Conservation (phyloP, 805 yeast genomes). For the Candida fluviatilis region DNA sequence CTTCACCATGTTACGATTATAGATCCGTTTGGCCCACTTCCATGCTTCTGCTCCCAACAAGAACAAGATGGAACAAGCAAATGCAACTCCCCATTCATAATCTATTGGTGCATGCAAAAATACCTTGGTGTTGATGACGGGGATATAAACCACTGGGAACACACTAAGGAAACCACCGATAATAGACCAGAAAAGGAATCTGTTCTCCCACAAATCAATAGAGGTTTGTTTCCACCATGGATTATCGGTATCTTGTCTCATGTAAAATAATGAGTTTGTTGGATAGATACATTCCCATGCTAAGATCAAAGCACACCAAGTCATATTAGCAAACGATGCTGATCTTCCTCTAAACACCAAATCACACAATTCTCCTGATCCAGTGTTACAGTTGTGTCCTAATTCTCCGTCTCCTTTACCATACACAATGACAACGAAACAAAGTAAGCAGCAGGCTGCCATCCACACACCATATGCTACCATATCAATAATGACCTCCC, state of each 20-base stretch:
- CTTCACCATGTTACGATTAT: conserved; percentile 15
- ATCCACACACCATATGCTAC: conserved; percentile 37
- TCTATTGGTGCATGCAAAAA: conserved; percentile 36
- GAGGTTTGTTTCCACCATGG: conserved; percentile 36
- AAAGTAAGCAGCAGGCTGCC: conserved; percentile 38
- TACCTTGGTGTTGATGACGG: conserved; percentile 37
- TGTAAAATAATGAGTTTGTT: conserved; percentile 27
- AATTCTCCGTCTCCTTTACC: conserved; percentile 37
- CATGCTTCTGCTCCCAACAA: conserved; percentile 33
- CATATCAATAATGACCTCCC: conserved; percentile 40
- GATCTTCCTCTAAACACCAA: conserved; percentile 37
- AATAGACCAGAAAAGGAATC: conserved; percentile 36
- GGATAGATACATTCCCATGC: conserved; percentile 42
- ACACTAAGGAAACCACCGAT: conserved; percentile 32
- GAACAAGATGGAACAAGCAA: conserved; percentile 27
- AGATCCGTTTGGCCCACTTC: conserved; percentile 38
- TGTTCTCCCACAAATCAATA: conserved; percentile 32
- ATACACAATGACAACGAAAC: conserved; percentile 33
- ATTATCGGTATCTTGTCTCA: conserved; percentile 33
- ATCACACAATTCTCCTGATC: conserved; percentile 19
- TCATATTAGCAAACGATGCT: conserved; percentile 35
- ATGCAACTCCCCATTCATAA: conserved; percentile 37
- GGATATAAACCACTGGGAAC: conserved; percentile 39
- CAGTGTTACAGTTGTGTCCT: conserved; percentile 32
- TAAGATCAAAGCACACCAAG: conserved; percentile 38